A percentile compares a stretch with the other conserved stretches of the same genome.
These are phyloP conservation scores for Verbascum thapsus DNA, from an alignment of 257 asterid genomes.

Conservation along the genomic window DNA sequence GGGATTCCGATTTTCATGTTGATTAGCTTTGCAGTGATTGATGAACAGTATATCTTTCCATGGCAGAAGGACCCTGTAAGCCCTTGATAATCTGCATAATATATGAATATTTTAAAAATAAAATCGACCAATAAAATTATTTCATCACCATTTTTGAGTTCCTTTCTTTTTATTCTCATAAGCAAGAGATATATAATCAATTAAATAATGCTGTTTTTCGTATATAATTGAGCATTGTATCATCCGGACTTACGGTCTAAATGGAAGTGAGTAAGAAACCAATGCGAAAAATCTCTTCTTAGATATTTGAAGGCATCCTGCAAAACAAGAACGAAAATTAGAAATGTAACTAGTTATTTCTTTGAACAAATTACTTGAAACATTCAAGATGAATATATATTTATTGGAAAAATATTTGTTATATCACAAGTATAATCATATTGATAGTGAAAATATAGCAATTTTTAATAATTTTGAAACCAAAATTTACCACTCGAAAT, in stretches of 20 bases:
- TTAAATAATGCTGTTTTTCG: constrained; percentile 11
- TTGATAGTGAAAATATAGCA: constrained; percentile 2
- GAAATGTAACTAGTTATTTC: constrained; percentile 12
- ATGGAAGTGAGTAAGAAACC: constrained; percentile 96
- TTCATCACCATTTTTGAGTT: not conserved
- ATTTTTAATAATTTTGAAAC: constrained; percentile 14
- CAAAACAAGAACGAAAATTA: constrained; percentile 31
- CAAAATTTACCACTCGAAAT: constrained; percentile 71
- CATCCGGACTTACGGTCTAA: constrained; percentile 83
- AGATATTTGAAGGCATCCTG: constrained; percentile 95
- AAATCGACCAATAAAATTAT: no score
- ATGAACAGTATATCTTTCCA: constrained; percentile 83
- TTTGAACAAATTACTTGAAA: not conserved
- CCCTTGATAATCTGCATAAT: constrained; percentile 91
- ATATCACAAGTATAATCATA: not conserved
- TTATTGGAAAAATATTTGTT: not conserved
- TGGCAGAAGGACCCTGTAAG: constrained; percentile 85
- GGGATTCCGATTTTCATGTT: constrained; percentile 82
- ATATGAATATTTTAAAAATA: constrained; percentile 8
- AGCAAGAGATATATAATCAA: constrained; percentile 4
- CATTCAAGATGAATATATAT: not conserved
- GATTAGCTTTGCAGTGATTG: constrained; percentile 83
- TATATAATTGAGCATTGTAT: not conserved
- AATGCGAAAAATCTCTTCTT: constrained; percentile 86
- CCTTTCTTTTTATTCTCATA: no score